Conservation (phyloP, 768 basidiomycete species). For the Tylopilus plumbeoviolaceoides region DNA sequence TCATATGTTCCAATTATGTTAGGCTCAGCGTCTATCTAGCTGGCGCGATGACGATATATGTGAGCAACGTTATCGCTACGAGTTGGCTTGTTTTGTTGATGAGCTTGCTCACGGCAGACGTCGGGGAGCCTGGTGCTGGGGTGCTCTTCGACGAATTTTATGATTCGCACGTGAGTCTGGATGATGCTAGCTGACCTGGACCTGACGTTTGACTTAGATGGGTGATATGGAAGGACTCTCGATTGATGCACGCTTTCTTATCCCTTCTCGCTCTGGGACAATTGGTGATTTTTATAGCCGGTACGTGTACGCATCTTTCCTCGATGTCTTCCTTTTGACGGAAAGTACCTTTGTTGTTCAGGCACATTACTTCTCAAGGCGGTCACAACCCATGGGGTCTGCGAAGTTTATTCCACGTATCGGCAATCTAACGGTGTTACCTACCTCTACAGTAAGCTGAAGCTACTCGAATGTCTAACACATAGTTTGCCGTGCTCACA, state of each 20-base stretch:
- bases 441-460: conserved; percentile 16
- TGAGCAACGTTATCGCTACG: background rate
- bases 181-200: background rate
- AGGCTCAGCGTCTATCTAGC: conserved; percentile 10
- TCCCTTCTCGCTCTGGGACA: conserved; percentile 12
- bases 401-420: background rate
- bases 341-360: background rate
- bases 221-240: conserved; percentile 18
- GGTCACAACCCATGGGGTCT: background rate
- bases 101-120: background rate
- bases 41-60: background rate
- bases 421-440: background rate
- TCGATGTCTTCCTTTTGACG: too few species aligned
- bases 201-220: conserved; percentile 13
- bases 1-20: background rate
- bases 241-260: background rate
- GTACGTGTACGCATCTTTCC: conserved; percentile 2
- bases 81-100: background rate
- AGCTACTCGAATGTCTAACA: background rate
- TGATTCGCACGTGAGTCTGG: conserved; percentile 19
- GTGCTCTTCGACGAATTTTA: conserved; percentile 23
- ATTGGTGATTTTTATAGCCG: conserved; percentile 6
- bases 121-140: conserved; percentile 5
- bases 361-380: background rate
- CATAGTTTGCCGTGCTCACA: background rate